Evolutionary conservation across 257 asterid species (phyloP).

Genomic region (Ehretia macrophylla): DNA sequence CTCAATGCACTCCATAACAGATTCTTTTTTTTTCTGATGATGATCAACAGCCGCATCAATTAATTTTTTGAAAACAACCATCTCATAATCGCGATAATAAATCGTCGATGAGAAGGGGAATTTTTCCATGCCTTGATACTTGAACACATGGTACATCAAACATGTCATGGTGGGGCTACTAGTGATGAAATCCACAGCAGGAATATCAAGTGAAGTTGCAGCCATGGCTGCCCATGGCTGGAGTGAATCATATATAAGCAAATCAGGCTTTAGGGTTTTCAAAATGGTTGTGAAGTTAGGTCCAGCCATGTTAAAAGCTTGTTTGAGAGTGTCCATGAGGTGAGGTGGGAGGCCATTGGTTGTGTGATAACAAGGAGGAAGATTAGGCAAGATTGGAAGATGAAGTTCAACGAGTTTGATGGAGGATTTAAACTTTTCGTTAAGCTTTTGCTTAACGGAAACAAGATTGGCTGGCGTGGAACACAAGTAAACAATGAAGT

Average conservation of each 20-base stretch:
- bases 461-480: not conserved
- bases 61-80: not conserved
- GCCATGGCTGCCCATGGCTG: conserved; percentile 2
- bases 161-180: not conserved
- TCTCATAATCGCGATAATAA: not conserved
- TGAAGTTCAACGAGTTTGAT: not conserved
- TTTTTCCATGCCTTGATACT: not conserved
- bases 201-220: not conserved
- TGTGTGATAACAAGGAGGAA: not conserved
- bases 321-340: not conserved
- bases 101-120: not conserved
- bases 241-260: not conserved
- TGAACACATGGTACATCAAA: not conserved
- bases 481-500: not conserved
- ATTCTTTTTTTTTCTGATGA: not conserved
- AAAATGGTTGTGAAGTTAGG: not conserved
- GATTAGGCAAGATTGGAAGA: not conserved
- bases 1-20: not conserved
- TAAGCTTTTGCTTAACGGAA: not conserved
- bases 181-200: not conserved
- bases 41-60: not conserved
- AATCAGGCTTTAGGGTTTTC: not conserved
- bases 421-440: not conserved
- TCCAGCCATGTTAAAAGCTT: not conserved
- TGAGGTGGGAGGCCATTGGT: conserved; percentile 1